A percentile compares a stretch with the other conserved stretches of the same genome.
phyloP scores from a whole-genome alignment of 164 flowering plant species.

The Santalum album region DNA sequence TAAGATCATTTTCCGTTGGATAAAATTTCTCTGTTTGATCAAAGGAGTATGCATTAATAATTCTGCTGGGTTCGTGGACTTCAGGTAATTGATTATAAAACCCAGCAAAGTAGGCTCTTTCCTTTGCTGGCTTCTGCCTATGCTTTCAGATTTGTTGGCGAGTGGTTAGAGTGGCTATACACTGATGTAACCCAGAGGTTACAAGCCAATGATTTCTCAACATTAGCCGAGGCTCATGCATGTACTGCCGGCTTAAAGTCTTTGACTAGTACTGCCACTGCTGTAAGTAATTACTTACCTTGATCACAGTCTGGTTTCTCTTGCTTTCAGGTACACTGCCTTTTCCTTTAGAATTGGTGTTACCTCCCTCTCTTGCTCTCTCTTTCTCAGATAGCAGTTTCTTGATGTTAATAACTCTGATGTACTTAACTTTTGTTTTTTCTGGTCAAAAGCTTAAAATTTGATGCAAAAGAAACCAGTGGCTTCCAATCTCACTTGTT shows the following conservation, averaged over 20 bases:
- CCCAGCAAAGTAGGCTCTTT: slow-evolving; percentile 95
- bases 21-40: too few relatives aligned
- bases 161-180: slow-evolving; percentile 94
- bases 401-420: too few relatives aligned
- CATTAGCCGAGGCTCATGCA: slow-evolving; percentile 98
- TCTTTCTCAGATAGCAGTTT: too few relatives aligned
- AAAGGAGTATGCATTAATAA: not conserved
- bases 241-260: slow-evolving; percentile 99
- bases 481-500: too few relatives aligned
- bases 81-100: slow-evolving; percentile 95
- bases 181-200: slow-evolving; percentile 82
- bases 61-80: slow-evolving; percentile 6
- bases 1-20: too few relatives aligned
- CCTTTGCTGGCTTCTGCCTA: slow-evolving; percentile 96
- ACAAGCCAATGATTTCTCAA: slow-evolving; percentile 82
- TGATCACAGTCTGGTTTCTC: not conserved
- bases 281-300: slow-evolving; percentile 43
- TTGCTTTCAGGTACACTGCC: too few relatives aligned
- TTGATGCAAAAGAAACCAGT: too few relatives aligned
- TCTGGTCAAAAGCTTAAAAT: too few relatives aligned
- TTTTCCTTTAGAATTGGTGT: too few relatives aligned
- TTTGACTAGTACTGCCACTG: slow-evolving; percentile 79
- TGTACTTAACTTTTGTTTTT: too few relatives aligned
- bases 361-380: too few relatives aligned
- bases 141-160: slow-evolving; percentile 94